These are phyloP conservation scores for Boletus sp. DNA, from an alignment of 768 basidiomycete species.

Conservation along the genomic window DNA sequence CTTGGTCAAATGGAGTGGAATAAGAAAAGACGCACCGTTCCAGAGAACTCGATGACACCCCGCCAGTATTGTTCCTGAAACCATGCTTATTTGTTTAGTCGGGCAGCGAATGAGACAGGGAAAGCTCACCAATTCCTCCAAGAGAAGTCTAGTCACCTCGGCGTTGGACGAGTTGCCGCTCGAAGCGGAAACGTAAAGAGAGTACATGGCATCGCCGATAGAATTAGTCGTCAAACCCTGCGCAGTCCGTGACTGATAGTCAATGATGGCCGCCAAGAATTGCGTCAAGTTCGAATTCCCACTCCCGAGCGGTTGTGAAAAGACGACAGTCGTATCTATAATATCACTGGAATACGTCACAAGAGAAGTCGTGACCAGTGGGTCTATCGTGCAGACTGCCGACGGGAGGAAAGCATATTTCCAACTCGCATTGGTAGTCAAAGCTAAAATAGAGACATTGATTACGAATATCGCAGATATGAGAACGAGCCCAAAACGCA, in stretches of 20 bases:
- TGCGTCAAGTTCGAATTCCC: slow-evolving; percentile 4
- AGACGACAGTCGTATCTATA: slow-evolving; percentile 1
- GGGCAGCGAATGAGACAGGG: neutral
- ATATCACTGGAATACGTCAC: slow-evolving; percentile 10
- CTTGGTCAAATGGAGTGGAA: neutral
- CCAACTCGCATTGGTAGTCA: slow-evolving; percentile 2
- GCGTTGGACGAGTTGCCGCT: neutral
- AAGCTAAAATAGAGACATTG: neutral
- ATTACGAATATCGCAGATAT: no score
- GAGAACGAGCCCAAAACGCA: neutral
- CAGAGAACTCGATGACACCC: slow-evolving; percentile 18
- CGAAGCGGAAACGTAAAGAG: slow-evolving; percentile 3
- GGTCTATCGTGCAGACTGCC: slow-evolving; percentile 9
- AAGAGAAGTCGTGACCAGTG: slow-evolving; percentile 6
- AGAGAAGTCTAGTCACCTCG: neutral
- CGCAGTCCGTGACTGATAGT: slow-evolving; percentile 5
- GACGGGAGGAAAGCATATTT: slow-evolving; percentile 16
- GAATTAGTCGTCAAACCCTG: slow-evolving; percentile 16
- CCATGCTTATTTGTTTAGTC: no score
- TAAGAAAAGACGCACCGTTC: slow-evolving; percentile 6
- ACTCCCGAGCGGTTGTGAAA: neutral
- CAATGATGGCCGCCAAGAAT: slow-evolving; percentile 11
- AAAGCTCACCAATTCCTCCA: slow-evolving; percentile 3
- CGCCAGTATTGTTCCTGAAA: slow-evolving; percentile 14
- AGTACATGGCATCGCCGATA: slow-evolving; percentile 20